Conservation (phyloP, 2,329 filamentous ascomycete genomes). For the Cryphonectria naterciae region DNA sequence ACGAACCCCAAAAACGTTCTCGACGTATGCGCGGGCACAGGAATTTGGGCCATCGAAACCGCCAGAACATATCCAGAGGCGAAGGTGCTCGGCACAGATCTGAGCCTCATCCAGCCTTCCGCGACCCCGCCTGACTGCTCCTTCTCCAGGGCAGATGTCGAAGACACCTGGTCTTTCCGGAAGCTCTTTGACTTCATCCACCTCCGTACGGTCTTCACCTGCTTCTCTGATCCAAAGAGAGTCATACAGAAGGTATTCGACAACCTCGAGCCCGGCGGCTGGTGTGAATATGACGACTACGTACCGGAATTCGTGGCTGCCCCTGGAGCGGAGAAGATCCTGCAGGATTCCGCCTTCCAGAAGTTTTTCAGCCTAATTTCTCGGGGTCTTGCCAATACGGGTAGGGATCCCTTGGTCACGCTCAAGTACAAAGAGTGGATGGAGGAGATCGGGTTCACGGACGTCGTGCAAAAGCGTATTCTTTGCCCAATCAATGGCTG, state of each 20-base stretch:
- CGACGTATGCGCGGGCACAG: constrained; percentile 52
- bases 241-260: constrained; percentile 51
- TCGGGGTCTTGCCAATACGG: too few relatives aligned
- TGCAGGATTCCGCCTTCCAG: too few relatives aligned
- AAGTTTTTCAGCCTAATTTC: too few relatives aligned
- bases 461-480: neutral
- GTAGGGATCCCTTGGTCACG: neutral
- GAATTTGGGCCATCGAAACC: constrained; percentile 55
- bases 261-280: constrained; percentile 44
- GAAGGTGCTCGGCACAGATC: constrained; percentile 47
- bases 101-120: constrained; percentile 47
- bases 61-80: constrained; percentile 45
- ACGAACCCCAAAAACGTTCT: constrained; percentile 47
- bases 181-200: constrained; percentile 58
- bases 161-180: constrained; percentile 50
- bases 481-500: neutral
- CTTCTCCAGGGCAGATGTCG: constrained; percentile 59
- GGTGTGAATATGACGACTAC: constrained; percentile 42
- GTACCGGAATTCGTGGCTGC: too few relatives aligned
- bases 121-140: constrained; percentile 55
- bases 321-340: too few relatives aligned
- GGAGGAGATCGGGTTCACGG: neutral
- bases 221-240: constrained; percentile 53
- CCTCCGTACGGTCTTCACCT: constrained; percentile 51
- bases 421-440: constrained; percentile 1